Conservation (phyloP, 73 alveolate genomes). For the Durusdinium trenchii region DNA sequence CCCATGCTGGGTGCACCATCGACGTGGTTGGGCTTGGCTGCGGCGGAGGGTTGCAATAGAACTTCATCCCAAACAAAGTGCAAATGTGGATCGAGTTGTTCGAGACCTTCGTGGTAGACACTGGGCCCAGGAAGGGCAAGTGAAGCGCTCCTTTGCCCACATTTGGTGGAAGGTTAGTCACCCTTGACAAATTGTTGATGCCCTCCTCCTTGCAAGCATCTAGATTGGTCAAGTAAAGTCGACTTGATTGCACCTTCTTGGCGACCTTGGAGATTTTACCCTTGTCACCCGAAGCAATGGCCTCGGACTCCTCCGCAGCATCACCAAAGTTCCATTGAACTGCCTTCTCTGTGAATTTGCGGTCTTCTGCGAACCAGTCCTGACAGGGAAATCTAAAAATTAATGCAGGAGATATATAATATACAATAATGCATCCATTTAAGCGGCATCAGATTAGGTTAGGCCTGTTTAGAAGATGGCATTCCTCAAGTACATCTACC, state of each 20-base stretch:
- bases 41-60: not conserved
- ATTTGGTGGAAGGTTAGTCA: too few species aligned
- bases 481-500: too few species aligned
- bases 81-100: not conserved
- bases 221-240: not conserved
- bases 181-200: not conserved
- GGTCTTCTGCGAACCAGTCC: too few species aligned
- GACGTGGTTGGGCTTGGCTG: not conserved
- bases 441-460: too few species aligned
- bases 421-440: too few species aligned
- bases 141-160: too few species aligned
- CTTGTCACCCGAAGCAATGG: not conserved
- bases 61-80: not conserved
- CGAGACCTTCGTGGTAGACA: not conserved
- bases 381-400: too few species aligned
- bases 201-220: not conserved
- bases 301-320: not conserved
- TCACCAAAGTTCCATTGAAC: conserved; percentile 40
- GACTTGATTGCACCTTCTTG: not conserved
- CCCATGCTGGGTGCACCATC: not conserved
- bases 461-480: too few species aligned
- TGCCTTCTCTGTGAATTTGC: too few species aligned
- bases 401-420: too few species aligned
- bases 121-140: not conserved
- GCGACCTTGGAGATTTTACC: not conserved